Percentiles rank a stretch among this genome's conserved stretches.
Conservation (phyloP, 768 basidiomycete species). For the Leccinum variicolor region DNA sequence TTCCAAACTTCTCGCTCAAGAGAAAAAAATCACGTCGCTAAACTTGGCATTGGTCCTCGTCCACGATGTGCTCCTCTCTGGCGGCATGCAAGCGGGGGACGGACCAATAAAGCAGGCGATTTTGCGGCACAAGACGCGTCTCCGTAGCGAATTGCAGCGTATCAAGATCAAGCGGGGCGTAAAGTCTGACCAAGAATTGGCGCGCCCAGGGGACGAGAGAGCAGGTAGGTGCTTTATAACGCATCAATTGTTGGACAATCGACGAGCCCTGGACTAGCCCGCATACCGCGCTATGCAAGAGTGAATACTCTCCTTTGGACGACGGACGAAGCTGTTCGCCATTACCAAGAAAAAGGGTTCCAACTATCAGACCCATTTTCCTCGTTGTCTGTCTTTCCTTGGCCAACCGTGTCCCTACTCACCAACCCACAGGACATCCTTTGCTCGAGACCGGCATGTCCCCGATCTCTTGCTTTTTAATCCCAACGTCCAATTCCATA, state of each 20-base stretch:
- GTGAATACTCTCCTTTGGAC: conserved; percentile 75
- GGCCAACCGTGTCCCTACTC: background rate
- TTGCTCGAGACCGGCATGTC: conserved; percentile 76
- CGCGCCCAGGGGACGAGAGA: conserved; percentile 54
- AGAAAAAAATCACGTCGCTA: conserved; percentile 69
- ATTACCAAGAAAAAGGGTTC: conserved; percentile 57
- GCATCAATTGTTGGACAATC: background rate
- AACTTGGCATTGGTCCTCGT: conserved; percentile 84
- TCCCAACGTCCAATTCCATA: conserved; percentile 61
- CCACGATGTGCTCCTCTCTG: conserved; percentile 82
- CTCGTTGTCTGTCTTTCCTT: conserved; percentile 39
- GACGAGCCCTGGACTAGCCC: conserved; percentile 37
- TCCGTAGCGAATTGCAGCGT: conserved; percentile 82
- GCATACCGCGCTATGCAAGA: conserved; percentile 81
- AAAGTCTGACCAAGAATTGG: conserved; percentile 62
- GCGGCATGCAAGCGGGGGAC: conserved; percentile 87
- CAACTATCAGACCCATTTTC: conserved; percentile 47
- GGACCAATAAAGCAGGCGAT: conserved; percentile 88
- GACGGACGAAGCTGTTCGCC: conserved; percentile 56
- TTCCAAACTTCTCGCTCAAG: conserved; percentile 67
- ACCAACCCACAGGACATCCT: conserved; percentile 47
- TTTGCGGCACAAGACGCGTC: conserved; percentile 83
- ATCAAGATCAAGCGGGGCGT: conserved; percentile 76
- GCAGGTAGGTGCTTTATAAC: conserved; percentile 46
- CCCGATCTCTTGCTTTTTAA: conserved; percentile 78